Conservation (phyloP, 2,329 filamentous ascomycete genomes). For the Nemania sp. region DNA sequence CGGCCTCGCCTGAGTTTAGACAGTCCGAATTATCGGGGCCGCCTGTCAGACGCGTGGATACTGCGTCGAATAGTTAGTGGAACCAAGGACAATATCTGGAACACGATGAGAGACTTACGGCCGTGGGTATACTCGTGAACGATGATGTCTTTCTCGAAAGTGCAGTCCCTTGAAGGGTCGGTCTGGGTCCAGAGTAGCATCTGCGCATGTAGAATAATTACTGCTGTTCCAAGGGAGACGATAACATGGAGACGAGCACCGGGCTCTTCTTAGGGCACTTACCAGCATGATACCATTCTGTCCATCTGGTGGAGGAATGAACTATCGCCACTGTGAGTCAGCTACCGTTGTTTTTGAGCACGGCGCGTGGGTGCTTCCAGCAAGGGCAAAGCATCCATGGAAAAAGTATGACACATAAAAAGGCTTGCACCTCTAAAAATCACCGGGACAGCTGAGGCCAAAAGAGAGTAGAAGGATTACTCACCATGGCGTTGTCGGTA, state of each 20-base stretch:
- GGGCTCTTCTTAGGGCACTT: background rate
- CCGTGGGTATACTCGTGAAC: constrained; percentile 64
- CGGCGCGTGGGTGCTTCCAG: background rate
- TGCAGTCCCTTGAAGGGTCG: constrained; percentile 54
- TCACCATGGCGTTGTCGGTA: constrained; percentile 54
- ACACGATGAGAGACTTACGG: constrained; percentile 35
- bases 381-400: background rate
- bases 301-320: constrained; percentile 56
- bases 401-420: background rate
- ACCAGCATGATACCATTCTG: constrained; percentile 54
- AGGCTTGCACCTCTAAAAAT: background rate
- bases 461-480: background rate
- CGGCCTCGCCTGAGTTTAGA: constrained; percentile 46
- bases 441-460: background rate
- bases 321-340: background rate
- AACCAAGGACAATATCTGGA: background rate
- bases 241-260: too few relatives aligned
- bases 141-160: constrained; percentile 64
- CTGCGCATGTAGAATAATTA: constrained; percentile 28
- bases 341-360: background rate
- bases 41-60: constrained; percentile 63
- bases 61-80: constrained; percentile 12
- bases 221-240: background rate
- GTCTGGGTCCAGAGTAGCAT: constrained; percentile 61
- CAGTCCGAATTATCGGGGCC: constrained; percentile 59